Evolutionary conservation across 2,329 filamentous ascomycete species (phyloP).

Genomic region (Trichoderma sp.): DNA sequence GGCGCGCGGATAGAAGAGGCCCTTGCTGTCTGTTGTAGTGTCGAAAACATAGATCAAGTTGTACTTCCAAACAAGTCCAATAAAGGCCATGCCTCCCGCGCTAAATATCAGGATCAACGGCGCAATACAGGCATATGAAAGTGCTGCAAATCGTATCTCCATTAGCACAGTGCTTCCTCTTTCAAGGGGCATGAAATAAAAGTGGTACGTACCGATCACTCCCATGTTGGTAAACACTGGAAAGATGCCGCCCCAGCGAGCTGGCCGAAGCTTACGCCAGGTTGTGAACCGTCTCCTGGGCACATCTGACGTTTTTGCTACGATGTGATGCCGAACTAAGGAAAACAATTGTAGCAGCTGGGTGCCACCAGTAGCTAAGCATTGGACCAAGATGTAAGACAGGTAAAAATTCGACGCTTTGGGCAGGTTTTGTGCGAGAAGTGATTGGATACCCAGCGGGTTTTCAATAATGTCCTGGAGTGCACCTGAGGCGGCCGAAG

Average conservation of each 20-base stretch:
- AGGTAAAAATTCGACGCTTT: slow-evolving; percentile 92
- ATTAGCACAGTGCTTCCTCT: neutral
- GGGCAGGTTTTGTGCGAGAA: slow-evolving; percentile 76
- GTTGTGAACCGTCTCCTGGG: slow-evolving; percentile 78
- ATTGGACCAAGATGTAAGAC: slow-evolving; percentile 90
- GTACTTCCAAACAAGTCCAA: slow-evolving; percentile 88
- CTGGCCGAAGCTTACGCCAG: slow-evolving; percentile 71
- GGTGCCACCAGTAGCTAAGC: slow-evolving; percentile 73
- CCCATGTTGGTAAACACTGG: slow-evolving; percentile 80
- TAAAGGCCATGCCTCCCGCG: slow-evolving; percentile 72
- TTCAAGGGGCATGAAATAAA: neutral
- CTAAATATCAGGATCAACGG: slow-evolving; percentile 84
- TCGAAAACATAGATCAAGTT: slow-evolving; percentile 88
- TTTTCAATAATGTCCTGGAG: slow-evolving; percentile 62
- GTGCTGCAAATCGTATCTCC: slow-evolving; percentile 50
- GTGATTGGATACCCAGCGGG: slow-evolving; percentile 59
- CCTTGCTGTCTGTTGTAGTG: slow-evolving; percentile 80
- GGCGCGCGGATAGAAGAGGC: slow-evolving; percentile 82
- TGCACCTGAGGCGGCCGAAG: slow-evolving; percentile 75
- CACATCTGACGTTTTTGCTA: slow-evolving; percentile 74
- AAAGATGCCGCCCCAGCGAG: slow-evolving; percentile 82
- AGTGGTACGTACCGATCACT: slow-evolving; percentile 66
- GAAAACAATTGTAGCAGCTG: slow-evolving; percentile 72
- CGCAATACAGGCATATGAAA: slow-evolving; percentile 84
- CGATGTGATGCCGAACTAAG: slow-evolving; percentile 55